Evolutionary conservation across 805 yeast genomes (phyloP), one percentile per base, ranked within the genome.

Genomic region (Candida coquimbonensis): DNA sequence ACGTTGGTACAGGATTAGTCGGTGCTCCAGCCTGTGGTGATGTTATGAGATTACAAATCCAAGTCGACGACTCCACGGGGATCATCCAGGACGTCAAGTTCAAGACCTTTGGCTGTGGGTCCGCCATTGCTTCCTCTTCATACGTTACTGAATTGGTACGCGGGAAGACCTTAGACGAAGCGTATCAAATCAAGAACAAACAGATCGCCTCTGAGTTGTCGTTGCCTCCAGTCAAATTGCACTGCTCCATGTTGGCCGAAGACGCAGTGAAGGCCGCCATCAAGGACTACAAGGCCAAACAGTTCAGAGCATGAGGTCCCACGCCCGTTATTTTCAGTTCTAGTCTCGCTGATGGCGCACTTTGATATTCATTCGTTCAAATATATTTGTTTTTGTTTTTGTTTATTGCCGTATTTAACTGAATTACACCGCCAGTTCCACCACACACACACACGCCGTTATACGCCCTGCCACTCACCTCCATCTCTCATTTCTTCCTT

Each of bases 11-110:
- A 1, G 99, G 99, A 1, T 75, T 93, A 39, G 99, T 93, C 14
- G 99, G 99, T 47, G 98, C 99, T 0, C 98, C 99, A 45, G 99
- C 99, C 0, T 93, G 99, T 70, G 99, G 99, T 46, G 99, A 93
- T 71, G 99, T 93, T 39, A 93, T 93, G 96, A 84, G 95, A 69
- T 75, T 93, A 53, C 98, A 93, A 66, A 93, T 93, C 60, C 80
- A 90, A 64, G 99, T 93, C 9, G 83, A 83, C 53, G 97, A 90
- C 59, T 81, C 76, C 47, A 80, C 95, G 24, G 99, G 99, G 1
- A 74, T 87, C 44, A 93, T 93, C 56, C 81, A 87, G 65, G 96
- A 93, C 64, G 99, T 91, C 51, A 91, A 89, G 67, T 93, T 93
- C 70, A 93, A 93, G 77, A 93, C 99, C 5, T 93, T 93, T 70